Evolutionary conservation across 148 eudicot genomes (phyloP), one percentile per base, ranked within the genome.

Genomic region (Camellia lanceoleosa): DNA sequence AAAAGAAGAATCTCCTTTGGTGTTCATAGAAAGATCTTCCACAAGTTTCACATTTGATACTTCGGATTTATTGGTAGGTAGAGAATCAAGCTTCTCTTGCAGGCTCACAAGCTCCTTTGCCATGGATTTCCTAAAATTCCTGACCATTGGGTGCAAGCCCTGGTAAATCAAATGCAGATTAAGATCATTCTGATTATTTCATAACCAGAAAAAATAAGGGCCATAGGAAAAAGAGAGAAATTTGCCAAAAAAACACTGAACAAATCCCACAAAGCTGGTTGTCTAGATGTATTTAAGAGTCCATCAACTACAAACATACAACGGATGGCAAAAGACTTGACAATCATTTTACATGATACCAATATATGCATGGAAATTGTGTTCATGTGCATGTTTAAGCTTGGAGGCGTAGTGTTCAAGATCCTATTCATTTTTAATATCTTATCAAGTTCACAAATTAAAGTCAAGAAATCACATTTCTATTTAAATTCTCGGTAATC

Each of bases 71-170:
- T 69, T 70, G 15, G 47, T 75, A 63, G 49, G 23, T 52, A 92
- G 46, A 7, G 79, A 73, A 77, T 94, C 98, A 12, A 92, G 87
- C 79, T 84, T 89, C 83, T 92, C 97, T 74, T 92, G 95, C 58
- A 90, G 73, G 12, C 58, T 78, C n/a, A 88, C 88, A 47, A 94
- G 89, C 87, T 91, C 92, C 81, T 84, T 92, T 2, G 93, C 95
- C 63, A 90, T 87, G 0, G 88, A 85, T 83, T 86, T 92, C 66
- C 95, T 89, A 1, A 83, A 52, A 16, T 90, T 92, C 20, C 97
- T 87, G 47, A 92, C 54, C 76, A 83, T 87, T 38, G 86, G 84
- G 16, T 84, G 95, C 82, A 94, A 43, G 19, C 94, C 97, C 97
- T 94, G 84, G 68, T 61, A 42, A 52, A 72, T 3, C 38, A 55